Base-by-base conservation (phyloP, 108 stramenopile genomes). In the Conticribra guillardii region DNA sequence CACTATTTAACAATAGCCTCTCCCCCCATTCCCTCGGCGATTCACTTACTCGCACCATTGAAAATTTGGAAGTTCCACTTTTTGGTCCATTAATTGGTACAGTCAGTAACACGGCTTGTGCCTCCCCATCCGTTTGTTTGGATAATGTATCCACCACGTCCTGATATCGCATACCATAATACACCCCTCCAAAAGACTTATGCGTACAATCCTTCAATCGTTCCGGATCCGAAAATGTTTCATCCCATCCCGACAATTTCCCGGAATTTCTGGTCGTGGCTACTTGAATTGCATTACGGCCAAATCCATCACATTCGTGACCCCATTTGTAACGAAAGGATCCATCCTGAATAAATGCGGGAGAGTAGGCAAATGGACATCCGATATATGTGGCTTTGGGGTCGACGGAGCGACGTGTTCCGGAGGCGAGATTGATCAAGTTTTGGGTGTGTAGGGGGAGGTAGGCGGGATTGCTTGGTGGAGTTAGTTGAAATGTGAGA, bases 1-100 rank as follows among this genome's bases (percentile, higher is more conserved):
- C 89, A 27, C 60, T 68, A 65, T 87, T 89, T 34, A 87, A 37
- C 11, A 87, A 62, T 49, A 89, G 57, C 54, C 86, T 65, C 60
- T 87, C 89, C 4, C 79, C 53, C 89, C 89, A 89, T 70, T 89
- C 89, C 45, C 58, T 79, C 17, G 89, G 89, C 21, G 85, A 86
- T 66, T 87, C 89, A 4, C 79, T 75, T 18, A 89, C 86, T 45
- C 89, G 67, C 17, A 89, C 84, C 45, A 89, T 87, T 0, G 84
- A 83, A 45, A 87, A 80, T 69, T 73, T 76, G 22, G 80, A 67
- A 27, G 64, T 71, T 7, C 86, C 83, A 18, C 32, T 47, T 17
- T 81, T 82, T 21, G 87, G 85, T 11, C 87, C 87, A 3, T 69
- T 54, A 11, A 85, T 56, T 24, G 89, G 84, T 2, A 89, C 89